phyloP scores from a whole-genome alignment of 2,329 filamentous ascomycete species.

The Ascochyta viciae-villosae region DNA sequence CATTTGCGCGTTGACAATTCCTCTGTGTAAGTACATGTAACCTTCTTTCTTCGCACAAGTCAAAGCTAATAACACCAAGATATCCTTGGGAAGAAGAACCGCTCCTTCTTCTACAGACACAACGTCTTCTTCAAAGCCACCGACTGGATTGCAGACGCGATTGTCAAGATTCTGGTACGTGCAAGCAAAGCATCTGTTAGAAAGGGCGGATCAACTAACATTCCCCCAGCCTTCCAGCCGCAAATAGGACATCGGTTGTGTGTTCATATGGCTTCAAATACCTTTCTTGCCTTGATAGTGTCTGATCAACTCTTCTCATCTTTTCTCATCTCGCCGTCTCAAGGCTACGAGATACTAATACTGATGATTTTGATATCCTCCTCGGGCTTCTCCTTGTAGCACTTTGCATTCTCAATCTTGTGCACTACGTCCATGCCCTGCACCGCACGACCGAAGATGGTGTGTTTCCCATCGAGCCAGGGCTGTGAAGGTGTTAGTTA shows the following conservation, averaged over 20 bases:
- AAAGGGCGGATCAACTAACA: neutral
- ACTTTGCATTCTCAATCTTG: conserved; percentile 89
- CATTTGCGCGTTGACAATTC: conserved; percentile 76
- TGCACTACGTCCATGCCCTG: conserved; percentile 94
- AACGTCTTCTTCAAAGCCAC: conserved; percentile 44
- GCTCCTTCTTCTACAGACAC: conserved; percentile 43
- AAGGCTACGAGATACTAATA: conserved; percentile 60
- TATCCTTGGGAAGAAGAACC: conserved; percentile 47
- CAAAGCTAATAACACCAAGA: conserved; percentile 17
- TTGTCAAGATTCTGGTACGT: conserved; percentile 20
- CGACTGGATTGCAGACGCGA: conserved; percentile 39
- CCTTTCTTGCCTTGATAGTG: too few species aligned
- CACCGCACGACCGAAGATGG: conserved; percentile 89
- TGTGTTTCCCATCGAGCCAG: conserved; percentile 96
- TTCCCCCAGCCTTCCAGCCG: neutral
- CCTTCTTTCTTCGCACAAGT: neutral
- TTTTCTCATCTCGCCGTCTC: neutral
- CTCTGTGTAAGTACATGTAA: conserved; percentile 72
- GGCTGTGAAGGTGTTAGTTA: conserved; percentile 59
- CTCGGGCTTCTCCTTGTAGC: conserved; percentile 90
- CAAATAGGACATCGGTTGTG: neutral
- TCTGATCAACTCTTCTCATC: too few species aligned
- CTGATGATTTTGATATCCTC: conserved; percentile 98
- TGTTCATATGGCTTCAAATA: neutral
- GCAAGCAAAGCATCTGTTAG: neutral